Conservation (phyloP, 768 basidiomycete genomes). For the Boletus speciosus region DNA sequence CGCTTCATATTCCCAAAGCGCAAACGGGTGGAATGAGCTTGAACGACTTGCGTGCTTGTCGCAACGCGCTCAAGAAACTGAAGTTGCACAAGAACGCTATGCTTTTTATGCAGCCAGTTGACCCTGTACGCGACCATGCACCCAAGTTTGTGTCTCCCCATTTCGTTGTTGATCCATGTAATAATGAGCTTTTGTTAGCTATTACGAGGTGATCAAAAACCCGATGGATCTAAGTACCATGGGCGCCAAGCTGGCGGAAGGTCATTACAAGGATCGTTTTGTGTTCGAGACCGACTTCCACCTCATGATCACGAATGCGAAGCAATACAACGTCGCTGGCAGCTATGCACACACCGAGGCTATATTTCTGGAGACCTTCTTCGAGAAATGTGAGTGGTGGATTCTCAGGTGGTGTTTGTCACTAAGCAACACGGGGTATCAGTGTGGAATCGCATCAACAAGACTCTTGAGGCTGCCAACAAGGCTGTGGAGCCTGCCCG, state of each 20-base stretch:
- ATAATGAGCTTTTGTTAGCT: constrained; percentile 45
- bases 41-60: constrained; percentile 71
- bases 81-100: constrained; percentile 67
- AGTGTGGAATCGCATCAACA: constrained; percentile 89
- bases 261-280: constrained; percentile 80
- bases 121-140: constrained; percentile 88
- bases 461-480: constrained; percentile 70
- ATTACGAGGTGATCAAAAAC: constrained; percentile 84
- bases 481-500: constrained; percentile 35
- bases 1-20: constrained; percentile 59
- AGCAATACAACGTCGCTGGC: constrained; percentile 73
- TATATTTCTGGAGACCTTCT: constrained; percentile 69
- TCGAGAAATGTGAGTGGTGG: constrained; percentile 72
- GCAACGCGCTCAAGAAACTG: constrained; percentile 78
- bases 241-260: constrained; percentile 78
- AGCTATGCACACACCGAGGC: constrained; percentile 76
- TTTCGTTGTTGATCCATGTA: constrained; percentile 1
- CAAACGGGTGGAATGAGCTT: constrained; percentile 74
- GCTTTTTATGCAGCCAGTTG: constrained; percentile 87
- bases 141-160: constrained; percentile 55
- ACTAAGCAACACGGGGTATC: constrained; percentile 6
- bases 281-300: constrained; percentile 84
- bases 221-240: constrained; percentile 96
- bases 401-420: neutral
- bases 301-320: constrained; percentile 85